Percentiles rank a stretch among this genome's conserved stretches.
Evolutionary conservation across 768 basidiomycete genomes (phyloP).

Genomic region (Termitomyces sp.): DNA sequence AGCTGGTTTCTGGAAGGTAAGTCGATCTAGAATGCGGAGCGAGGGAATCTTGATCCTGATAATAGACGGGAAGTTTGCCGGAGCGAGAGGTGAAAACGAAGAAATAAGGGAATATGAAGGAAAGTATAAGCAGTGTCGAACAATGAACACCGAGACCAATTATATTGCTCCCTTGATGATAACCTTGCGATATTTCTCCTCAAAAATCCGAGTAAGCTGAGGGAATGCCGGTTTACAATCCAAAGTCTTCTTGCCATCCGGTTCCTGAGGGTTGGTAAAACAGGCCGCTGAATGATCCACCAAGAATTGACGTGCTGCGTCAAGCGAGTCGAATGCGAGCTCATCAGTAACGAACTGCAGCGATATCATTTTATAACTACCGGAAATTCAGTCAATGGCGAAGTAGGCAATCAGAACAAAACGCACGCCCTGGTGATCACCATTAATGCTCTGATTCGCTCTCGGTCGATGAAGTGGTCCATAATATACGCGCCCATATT

Average conservation of each 20-base stretch:
- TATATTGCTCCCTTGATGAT: conserved; percentile 91
- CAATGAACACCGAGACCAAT: conserved; percentile 11
- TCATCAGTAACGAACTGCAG: conserved; percentile 73
- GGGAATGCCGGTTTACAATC: conserved; percentile 64
- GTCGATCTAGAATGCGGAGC: conserved; percentile 4
- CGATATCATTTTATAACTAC: conserved; percentile 78
- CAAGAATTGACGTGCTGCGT: conserved; percentile 65
- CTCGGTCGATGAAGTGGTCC: conserved; percentile 96
- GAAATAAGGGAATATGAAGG: conserved; percentile 16
- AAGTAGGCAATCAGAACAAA: background rate
- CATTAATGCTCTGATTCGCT: conserved; percentile 79
- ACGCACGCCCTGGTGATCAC: conserved; percentile 93
- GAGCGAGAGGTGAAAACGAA: conserved; percentile 14
- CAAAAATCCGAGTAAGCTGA: conserved; percentile 58
- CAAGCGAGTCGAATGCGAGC: conserved; percentile 73
- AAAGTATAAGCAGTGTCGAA: conserved; percentile 7
- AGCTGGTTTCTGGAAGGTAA: conserved; percentile 1
- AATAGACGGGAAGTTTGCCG: background rate
- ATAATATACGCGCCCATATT: conserved; percentile 99
- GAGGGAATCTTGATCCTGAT: conserved; percentile 4
- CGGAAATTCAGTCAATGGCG: background rate
- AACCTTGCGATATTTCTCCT: conserved; percentile 81
- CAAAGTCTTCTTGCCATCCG: conserved; percentile 58
- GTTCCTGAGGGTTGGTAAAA: conserved; percentile 58
- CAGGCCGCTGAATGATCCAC: conserved; percentile 57